Evolutionary conservation across 2,329 filamentous ascomycete genomes (phyloP), one percentile per base, ranked within the genome.

Genomic region (Aspergillus thermomutatus): DNA sequence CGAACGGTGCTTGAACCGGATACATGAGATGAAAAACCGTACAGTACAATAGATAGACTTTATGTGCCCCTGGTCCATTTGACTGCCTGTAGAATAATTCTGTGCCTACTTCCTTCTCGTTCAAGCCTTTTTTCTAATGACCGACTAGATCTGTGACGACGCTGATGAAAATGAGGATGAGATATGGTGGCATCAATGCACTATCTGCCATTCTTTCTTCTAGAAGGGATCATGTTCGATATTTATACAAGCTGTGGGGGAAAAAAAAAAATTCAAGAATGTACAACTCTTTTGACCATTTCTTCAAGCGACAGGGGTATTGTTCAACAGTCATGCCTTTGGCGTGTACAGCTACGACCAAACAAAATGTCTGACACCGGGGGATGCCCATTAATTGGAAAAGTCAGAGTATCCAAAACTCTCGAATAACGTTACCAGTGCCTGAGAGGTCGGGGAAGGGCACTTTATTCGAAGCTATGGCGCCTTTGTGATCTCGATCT

Each of bases 1-100:
- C 81, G 84, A 83, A 76, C 82, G 93, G 61, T 92, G 92, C 8
- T 74, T 97, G 64, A 83, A 91, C 61, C 86, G 82, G 63, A 74
- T 89, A 43, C 72, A 64, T 46, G 69, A 74, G 49, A 62, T 64
- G 57, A 61, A 65, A 45, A 25, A 49, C 58, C 57, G 61, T 57
- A 58, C 54, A 47, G 55, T 50, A 61, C 57, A 62, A 60, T 58
- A 58, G 46, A 59, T 57, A 54, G 45, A 51, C 41, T 28, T 46
- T 34, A 50, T 46, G 52, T 37, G 50, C 31, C 19, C 19, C 21
- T 53, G 28, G n/a, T 59, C 6, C 5, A 37, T 60, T 34, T 60
- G 31, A 47, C 48, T 49, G 40, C 34, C 41, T 55, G 19, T 54
- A 53, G 40, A 54, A 45, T 23, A 49, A 41, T 21, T 41, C n/a